Percentiles rank a stretch among this genome's conserved stretches.
These are phyloP conservation scores for Penicillium steckii DNA, from an alignment of 495 filamentous ascomycete species.

Conservation along the genomic window DNA sequence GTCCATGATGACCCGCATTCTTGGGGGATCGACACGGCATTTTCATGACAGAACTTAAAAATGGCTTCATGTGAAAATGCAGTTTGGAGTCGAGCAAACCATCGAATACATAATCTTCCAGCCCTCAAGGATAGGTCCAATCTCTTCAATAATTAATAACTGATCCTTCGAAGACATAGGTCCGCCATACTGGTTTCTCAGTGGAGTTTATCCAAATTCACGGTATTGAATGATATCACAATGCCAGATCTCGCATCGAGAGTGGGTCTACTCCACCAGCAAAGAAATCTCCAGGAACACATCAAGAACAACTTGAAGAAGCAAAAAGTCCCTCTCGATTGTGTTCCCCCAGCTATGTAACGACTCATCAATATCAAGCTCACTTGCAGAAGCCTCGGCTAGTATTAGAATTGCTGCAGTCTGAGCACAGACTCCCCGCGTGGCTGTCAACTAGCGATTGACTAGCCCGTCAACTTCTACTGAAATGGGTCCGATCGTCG, in stretches of 20 bases:
- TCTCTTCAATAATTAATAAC: too few relatives aligned
- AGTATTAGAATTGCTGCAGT: background rate
- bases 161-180: too few relatives aligned
- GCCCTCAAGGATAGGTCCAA: too few relatives aligned
- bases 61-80: background rate
- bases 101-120: too few relatives aligned
- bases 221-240: background rate
- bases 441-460: background rate
- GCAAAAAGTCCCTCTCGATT: background rate
- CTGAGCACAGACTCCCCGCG: constrained; percentile 1
- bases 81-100: too few relatives aligned
- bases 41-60: background rate
- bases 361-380: background rate
- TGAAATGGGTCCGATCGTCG: constrained; percentile 3
- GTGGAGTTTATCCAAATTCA: background rate
- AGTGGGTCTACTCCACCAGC: background rate
- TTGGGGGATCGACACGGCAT: background rate
- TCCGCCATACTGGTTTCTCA: too few relatives aligned
- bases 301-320: background rate
- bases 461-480: constrained; percentile 2
- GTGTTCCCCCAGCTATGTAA: too few relatives aligned
- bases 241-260: background rate
- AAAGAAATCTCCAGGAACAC: background rate
- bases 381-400: background rate
- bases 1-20: background rate